phyloP scores from a whole-genome alignment of 768 basidiomycete genomes.

The Pleurotus citrinopileatus region DNA sequence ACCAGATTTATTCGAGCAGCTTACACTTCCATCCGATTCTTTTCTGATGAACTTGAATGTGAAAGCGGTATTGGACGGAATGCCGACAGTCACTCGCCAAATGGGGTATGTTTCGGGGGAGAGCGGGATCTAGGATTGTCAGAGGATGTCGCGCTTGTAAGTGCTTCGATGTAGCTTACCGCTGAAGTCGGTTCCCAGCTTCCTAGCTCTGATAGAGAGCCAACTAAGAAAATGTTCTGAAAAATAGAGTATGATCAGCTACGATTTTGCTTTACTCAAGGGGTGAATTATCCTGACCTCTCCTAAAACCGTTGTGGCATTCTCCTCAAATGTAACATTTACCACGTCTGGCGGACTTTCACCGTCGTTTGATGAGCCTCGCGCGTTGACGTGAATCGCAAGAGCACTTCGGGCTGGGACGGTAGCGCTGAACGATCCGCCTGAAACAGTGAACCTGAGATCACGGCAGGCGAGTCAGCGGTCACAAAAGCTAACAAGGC shows the following conservation, averaged over 20 bases:
- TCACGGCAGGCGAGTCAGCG: not conserved
- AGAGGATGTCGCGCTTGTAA: not conserved
- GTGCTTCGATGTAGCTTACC: slow-evolving; percentile 27
- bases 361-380: slow-evolving; percentile 19
- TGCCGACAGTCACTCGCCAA: slow-evolving; percentile 48
- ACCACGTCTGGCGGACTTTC: slow-evolving; percentile 22
- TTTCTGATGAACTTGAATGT: slow-evolving; percentile 64
- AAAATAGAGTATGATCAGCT: not conserved
- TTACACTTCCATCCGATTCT: slow-evolving; percentile 45
- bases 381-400: slow-evolving; percentile 51
- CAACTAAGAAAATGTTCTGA: slow-evolving; percentile 60
- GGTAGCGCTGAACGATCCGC: slow-evolving; percentile 46
- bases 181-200: slow-evolving; percentile 46
- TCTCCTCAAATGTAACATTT: slow-evolving; percentile 49
- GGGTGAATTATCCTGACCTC: slow-evolving; percentile 44
- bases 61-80: slow-evolving; percentile 49
- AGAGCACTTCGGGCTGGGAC: slow-evolving; percentile 51
- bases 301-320: slow-evolving; percentile 53
- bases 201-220: slow-evolving; percentile 54
- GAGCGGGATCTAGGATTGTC: slow-evolving; percentile 41
- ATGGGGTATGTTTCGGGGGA: slow-evolving; percentile 51
- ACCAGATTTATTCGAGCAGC: slow-evolving; percentile 15
- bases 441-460: slow-evolving; percentile 46
- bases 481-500: not conserved
- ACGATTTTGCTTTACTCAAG: not conserved